A percentile compares a stretch with the other conserved stretches of the same genome.
Conservation (phyloP, 768 basidiomycete genomes). For the Clitopilus hobsonii region DNA sequence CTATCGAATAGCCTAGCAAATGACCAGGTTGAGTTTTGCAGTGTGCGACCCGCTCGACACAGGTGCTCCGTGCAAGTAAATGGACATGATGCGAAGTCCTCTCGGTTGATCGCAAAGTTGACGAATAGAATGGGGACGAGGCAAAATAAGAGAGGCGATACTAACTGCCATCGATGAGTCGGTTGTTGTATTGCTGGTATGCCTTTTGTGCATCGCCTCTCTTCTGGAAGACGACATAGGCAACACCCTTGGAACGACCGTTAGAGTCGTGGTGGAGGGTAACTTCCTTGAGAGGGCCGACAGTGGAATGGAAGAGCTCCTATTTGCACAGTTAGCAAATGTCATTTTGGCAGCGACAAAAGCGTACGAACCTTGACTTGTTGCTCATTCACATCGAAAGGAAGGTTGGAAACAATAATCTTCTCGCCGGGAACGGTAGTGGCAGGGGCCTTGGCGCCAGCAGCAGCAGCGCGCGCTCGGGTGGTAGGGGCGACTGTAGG, state of each 20-base stretch:
- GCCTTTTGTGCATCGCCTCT: conserved; percentile 92
- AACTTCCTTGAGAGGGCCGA: conserved; percentile 82
- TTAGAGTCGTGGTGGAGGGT: conserved; percentile 79
- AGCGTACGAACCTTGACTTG: conserved; percentile 80
- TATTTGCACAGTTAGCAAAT: conserved; percentile 23
- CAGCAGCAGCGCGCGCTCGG: conserved; percentile 46
- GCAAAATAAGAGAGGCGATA: conserved; percentile 59
- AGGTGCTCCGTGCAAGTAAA: not conserved
- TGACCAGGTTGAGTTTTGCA: too few relatives aligned
- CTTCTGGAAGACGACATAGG: conserved; percentile 78
- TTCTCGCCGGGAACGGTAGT: conserved; percentile 63
- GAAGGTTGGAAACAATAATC: conserved; percentile 95
- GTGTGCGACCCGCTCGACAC: too few relatives aligned
- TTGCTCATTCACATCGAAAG: conserved; percentile 85
- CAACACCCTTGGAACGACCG: conserved; percentile 89
- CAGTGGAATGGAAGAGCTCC: conserved; percentile 91
- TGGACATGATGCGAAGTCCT: not conserved
- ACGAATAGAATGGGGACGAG: conserved; percentile 29
- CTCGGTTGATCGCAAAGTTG: conserved; percentile 12
- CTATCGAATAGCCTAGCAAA: not conserved
- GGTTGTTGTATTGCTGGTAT: conserved; percentile 92
- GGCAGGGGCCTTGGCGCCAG: conserved; percentile 38
- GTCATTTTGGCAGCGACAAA: not conserved
- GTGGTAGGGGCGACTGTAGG: conserved; percentile 40
- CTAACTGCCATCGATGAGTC: conserved; percentile 99